phyloP scores from a whole-genome alignment of 1,284 basidiomycete genomes.

The Ceratobasidium sp. region DNA sequence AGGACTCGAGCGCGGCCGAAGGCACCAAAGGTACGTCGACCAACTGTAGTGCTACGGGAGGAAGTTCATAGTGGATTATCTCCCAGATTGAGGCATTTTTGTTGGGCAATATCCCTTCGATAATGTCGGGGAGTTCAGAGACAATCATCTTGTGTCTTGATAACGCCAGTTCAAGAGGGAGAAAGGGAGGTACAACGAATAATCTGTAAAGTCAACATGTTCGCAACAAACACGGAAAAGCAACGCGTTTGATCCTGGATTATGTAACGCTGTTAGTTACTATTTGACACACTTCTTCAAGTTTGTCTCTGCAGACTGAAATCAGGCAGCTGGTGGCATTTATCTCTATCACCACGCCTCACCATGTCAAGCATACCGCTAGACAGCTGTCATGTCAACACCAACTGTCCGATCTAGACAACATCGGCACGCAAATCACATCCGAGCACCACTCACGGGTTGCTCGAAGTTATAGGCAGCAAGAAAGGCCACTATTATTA shows the following conservation, averaged over 20 bases:
- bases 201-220: neutral
- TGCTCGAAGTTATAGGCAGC: neutral
- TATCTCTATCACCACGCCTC: too few relatives aligned
- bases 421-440: neutral
- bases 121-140: neutral
- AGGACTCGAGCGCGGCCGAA: neutral
- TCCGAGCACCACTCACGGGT: neutral
- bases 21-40: neutral
- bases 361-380: too few relatives aligned
- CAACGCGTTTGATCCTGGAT: neutral
- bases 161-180: neutral
- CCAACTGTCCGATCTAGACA: neutral
- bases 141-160: neutral
- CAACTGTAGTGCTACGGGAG: neutral
- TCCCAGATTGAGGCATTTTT: constrained; percentile 15
- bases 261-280: neutral
- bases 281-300: neutral
- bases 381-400: too few relatives aligned
- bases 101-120: neutral
- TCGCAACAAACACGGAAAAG: constrained; percentile 1
- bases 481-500: constrained; percentile 25
- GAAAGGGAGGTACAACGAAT: neutral
- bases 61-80: neutral
- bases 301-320: neutral
- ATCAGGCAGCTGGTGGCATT: too few relatives aligned